Base-by-base conservation (phyloP, 331 rosid species). In the Stylosanthes scabra region DNA sequence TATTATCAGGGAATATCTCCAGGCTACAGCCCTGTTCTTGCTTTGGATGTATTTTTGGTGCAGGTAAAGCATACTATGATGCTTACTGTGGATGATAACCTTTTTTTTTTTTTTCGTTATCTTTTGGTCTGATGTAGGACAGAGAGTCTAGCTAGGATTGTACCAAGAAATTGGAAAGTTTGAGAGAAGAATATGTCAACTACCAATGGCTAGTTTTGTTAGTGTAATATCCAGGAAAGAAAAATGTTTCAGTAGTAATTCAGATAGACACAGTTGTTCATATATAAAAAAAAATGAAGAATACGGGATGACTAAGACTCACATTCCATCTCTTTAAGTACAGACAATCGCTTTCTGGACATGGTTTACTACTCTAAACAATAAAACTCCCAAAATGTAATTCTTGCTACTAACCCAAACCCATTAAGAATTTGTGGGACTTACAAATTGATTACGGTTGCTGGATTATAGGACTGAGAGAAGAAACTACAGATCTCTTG, bases 11-110 rank as follows among this genome's bases (percentile, higher is more conserved):
- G 93, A 63, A 56, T 84, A 29, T 47, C 99, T 64, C 97, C 99
- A 57, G 98, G 98, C 51, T 84, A 59, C 80, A 92, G 89, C 68
- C 98, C 99, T 44, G 99, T 95, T 61, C 98, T 95, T 9, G 98
- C 98, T 1, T 83, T 92, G 83, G 99, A 95, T 82, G 98, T 95
- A 8, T 95, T 92, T 86, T 81, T 95, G 81, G 97, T 92, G 77
- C 99, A 95, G 99, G 99, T 95, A 80, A 47, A 61, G 6, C 66
- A 31, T 45, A 25, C 34, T 77, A 52, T 68, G 7, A 76, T 66
- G 55, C 29, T 39, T 69, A 51, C 66, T 47, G 52, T 11, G 27
- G 39, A 39, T 73, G 34, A 46, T 7, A 5, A 55, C 39, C 25
- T 20, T 20, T 20, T 20, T 20, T 20, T 20, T 70, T 71, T 54